Evolutionary conservation across 345 rosid genomes (phyloP).

Genomic region (Sisymbrium irio): DNA sequence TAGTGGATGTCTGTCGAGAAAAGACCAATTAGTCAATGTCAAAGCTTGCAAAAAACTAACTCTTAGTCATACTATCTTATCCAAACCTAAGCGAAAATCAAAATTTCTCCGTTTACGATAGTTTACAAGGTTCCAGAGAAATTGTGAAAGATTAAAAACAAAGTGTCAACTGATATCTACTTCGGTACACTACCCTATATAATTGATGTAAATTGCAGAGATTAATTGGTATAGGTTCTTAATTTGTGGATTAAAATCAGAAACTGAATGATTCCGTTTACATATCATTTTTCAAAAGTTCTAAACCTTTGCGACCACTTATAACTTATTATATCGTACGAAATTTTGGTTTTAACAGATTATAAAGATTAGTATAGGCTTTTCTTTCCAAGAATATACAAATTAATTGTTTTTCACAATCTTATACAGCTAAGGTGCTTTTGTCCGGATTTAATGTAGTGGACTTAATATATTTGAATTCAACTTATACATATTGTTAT

Average conservation of each 20-base stretch:
- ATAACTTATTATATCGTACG: no score
- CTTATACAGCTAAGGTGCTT: neutral
- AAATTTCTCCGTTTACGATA: neutral
- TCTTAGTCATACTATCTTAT: neutral
- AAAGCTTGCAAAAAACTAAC: neutral
- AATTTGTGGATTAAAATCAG: neutral
- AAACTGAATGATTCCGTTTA: neutral
- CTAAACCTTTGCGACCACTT: no score
- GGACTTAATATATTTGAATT: conserved; percentile 15
- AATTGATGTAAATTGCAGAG: neutral
- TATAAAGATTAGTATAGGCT: no score
- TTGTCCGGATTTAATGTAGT: neutral
- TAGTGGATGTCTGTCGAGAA: neutral
- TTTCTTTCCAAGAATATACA: neutral
- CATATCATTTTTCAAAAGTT: no score
- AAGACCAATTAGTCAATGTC: neutral
- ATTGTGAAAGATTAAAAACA: neutral
- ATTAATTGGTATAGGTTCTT: neutral
- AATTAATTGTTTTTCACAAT: neutral
- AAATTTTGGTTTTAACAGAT: no score
- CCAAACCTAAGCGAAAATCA: neutral
- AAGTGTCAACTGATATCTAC: neutral
- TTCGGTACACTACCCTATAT: neutral
- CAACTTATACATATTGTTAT: neutral
- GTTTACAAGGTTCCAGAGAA: neutral